Evolutionary conservation across 495 filamentous ascomycete genomes (phyloP).

Genomic region (Cladorrhinum samala): DNA sequence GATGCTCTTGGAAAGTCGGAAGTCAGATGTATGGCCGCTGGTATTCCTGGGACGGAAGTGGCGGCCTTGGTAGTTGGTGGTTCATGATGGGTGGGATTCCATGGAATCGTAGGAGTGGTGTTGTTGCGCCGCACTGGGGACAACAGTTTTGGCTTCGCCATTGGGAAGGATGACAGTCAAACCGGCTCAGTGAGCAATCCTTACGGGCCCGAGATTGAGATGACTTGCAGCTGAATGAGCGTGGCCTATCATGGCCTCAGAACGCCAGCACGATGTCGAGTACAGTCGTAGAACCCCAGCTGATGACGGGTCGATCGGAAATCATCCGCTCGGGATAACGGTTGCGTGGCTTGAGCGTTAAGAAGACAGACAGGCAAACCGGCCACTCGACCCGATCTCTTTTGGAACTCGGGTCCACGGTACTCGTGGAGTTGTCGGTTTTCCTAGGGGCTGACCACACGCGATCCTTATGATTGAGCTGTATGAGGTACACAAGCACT

Average conservation of each 20-base stretch:
- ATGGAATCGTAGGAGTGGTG: not conserved
- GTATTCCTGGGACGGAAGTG: not conserved
- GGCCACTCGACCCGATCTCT: too few species aligned
- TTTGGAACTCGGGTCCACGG: too few species aligned
- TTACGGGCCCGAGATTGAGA: not conserved
- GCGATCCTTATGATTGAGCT: not conserved
- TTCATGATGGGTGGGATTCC: not conserved
- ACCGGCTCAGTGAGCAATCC: conserved; percentile 1
- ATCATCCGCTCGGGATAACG: not conserved
- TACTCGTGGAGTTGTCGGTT: too few species aligned
- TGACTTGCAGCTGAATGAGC: conserved; percentile 5
- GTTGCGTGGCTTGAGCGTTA: conserved; percentile 7
- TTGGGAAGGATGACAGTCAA: conserved; percentile 6
- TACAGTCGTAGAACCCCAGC: not conserved
- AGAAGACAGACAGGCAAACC: too few species aligned
- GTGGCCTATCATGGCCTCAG: not conserved
- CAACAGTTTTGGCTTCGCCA: not conserved
- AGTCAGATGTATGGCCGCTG: not conserved
- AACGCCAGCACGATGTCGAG: conserved; percentile 3
- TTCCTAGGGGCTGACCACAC: not conserved
- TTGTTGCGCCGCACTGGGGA: not conserved
- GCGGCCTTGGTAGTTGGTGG: not conserved
- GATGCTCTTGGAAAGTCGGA: not conserved
- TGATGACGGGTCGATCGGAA: not conserved
- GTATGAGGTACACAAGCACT: not conserved